Conservation (phyloP, 108 stramenopile species). For the Fistulifera solaris region DNA sequence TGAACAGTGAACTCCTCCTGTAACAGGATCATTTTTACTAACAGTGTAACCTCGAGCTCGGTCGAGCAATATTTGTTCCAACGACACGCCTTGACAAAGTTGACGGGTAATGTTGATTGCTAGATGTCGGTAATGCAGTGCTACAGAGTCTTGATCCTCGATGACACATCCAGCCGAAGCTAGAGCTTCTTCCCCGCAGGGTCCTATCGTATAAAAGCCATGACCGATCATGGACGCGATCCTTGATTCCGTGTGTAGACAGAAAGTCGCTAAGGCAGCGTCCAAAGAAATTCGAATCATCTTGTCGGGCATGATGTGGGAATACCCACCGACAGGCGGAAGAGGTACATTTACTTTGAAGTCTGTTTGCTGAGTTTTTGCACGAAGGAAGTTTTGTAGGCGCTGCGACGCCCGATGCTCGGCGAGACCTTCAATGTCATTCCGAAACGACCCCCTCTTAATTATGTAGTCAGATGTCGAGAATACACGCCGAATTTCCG, state of each 20-base stretch:
- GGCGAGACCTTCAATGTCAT: conserved; percentile 31
- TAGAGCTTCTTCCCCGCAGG: conserved; percentile 81
- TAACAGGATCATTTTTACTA: conserved; percentile 70
- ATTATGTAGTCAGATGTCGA: too few relatives aligned
- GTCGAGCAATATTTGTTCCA: conserved; percentile 60
- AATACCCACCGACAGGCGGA: conserved; percentile 33
- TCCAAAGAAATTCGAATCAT: conserved; percentile 35
- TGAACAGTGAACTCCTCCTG: conserved; percentile 76
- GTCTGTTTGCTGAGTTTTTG: conserved; percentile 6
- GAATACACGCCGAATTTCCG: too few relatives aligned
- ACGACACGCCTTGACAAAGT: conserved; percentile 14
- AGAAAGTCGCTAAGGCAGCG: conserved; percentile 66
- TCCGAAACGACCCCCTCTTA: conserved; percentile 10
- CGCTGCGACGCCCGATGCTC: conserved; percentile 26
- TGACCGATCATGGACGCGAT: conserved; percentile 66
- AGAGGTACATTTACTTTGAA: conserved; percentile 16
- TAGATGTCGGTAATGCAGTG: conserved; percentile 81
- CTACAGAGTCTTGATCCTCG: conserved; percentile 40
- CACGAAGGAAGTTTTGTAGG: conserved; percentile 20
- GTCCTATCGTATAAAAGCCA: conserved; percentile 87
- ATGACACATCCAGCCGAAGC: conserved; percentile 38
- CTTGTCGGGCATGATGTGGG: conserved; percentile 18
- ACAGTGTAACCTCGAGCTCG: conserved; percentile 69
- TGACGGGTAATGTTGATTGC: conserved; percentile 53
- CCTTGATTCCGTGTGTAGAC: conserved; percentile 69